Conservation (phyloP, 2,329 filamentous ascomycete genomes). For the Albophoma yamanashiensis region DNA sequence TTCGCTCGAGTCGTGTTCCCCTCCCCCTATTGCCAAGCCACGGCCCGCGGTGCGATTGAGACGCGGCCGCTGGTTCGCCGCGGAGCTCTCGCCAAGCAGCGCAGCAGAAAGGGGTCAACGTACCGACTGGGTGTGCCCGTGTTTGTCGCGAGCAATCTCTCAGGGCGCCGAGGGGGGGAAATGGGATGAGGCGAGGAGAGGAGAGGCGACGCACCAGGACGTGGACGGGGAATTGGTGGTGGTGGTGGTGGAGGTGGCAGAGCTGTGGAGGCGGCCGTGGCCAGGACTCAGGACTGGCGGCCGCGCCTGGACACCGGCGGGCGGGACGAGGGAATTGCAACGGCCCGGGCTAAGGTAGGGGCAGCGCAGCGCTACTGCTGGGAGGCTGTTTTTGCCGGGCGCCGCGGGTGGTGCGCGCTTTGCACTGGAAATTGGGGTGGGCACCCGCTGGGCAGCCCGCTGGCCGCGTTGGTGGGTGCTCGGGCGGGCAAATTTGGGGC, state of each 20-base stretch:
- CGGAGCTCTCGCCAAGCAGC: neutral
- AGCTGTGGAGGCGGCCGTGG: neutral
- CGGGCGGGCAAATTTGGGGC: neutral
- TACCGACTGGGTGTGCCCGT: neutral
- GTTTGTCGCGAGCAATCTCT: neutral
- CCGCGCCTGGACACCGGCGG: neutral
- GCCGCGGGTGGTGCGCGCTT: constrained; percentile 4
- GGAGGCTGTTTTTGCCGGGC: neutral
- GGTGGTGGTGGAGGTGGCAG: neutral
- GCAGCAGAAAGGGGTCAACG: neutral
- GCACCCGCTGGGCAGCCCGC: neutral
- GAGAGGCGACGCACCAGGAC: neutral
- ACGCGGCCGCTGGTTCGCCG: neutral
- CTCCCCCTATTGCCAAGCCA: neutral
- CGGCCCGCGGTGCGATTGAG: neutral
- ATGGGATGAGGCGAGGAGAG: neutral
- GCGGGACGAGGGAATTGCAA: neutral
- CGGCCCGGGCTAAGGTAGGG: neutral
- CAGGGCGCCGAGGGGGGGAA: neutral
- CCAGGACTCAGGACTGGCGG: neutral
- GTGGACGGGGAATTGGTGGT: neutral
- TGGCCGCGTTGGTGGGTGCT: neutral
- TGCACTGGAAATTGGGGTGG: constrained; percentile 8
- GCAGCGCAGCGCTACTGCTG: neutral
- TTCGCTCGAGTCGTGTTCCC: neutral